These are phyloP conservation scores for Trichoderma koningii DNA, from an alignment of 2,329 filamentous ascomycete genomes.

Conservation along the genomic window DNA sequence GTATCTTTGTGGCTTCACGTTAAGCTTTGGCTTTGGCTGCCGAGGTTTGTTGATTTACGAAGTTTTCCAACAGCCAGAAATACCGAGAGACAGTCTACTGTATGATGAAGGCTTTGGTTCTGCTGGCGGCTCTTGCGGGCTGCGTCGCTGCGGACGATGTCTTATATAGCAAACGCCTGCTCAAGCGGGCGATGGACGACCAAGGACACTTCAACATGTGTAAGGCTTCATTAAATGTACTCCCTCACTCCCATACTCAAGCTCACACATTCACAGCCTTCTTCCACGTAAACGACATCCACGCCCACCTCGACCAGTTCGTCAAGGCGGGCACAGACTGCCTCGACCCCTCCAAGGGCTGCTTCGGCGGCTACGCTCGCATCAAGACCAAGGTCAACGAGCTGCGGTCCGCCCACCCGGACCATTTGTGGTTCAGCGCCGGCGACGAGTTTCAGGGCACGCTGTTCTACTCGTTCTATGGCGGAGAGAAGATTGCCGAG, in stretches of 20 bases:
- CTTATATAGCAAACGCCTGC: conserved; percentile 51
- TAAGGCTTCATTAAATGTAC: conserved; percentile 34
- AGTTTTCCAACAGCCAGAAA: no score
- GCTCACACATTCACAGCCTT: conserved; percentile 48
- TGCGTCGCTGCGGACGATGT: conserved; percentile 46
- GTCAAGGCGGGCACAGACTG: conserved; percentile 63
- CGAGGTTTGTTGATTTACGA: background rate
- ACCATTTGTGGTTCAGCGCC: conserved; percentile 64
- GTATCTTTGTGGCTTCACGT: background rate
- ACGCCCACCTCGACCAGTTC: conserved; percentile 67
- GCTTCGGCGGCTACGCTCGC: conserved; percentile 65
- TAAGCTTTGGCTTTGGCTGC: background rate
- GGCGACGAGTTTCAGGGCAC: conserved; percentile 73
- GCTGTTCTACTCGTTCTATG: conserved; percentile 67
- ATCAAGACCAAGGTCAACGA: conserved; percentile 63
- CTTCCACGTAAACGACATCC: conserved; percentile 71
- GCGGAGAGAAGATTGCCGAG: conserved; percentile 68
- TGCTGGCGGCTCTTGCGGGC: conserved; percentile 36
- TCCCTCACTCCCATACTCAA: background rate
- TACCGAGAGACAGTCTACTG: background rate
- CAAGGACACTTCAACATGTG: conserved; percentile 57
- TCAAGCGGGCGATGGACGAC: conserved; percentile 53
- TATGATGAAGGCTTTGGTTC: conserved; percentile 29
- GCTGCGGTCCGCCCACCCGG: conserved; percentile 58
- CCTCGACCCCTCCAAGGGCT: conserved; percentile 56